Evolutionary conservation across 176 grass and related monocot genomes (phyloP), one percentile per base, ranked within the genome.

Genomic region (Musa troglodytarum): DNA sequence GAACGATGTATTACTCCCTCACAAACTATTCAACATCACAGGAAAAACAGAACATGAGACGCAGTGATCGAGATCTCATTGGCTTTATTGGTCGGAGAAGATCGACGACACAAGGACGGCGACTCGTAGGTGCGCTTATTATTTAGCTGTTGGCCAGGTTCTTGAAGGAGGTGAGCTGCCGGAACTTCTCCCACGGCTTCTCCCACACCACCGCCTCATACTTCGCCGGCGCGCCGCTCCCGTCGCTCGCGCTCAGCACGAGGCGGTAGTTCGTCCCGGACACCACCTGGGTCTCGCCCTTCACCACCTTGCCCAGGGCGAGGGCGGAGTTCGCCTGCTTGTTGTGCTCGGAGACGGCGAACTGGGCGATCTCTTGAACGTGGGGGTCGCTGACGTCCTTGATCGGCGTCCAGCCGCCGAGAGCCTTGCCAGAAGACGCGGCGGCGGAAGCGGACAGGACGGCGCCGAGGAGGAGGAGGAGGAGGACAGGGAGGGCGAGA

Each of bases 301-400:
- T 11, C 16, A 52, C 16, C 11, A 70, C 68, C 43, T 70, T 50
- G 34, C 0, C 10, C 43, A 70, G 16, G 21, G 95, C 80, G 43
- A 99, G 88, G 77, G 87, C 88, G 23, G 95, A 85, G n/a, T 82
- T 75, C 54, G 86, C 90, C 84, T 92, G 88, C 59, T 94, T 88
- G 81, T 99, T 70, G 43, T 51, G 68, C 17, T 70, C 57, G 3
- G 57, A 21, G 16, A 61, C 57, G 57, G 57, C 57, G 57, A 61
- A 61, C 57, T 61, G 16, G 57, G 57, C 57, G 57, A 61, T 61
- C 57, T 61, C 57, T 19, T 20, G 17, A 5, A 61, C 57, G 57
- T 61, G 57, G 57, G 57, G 19, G 57, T 61, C 57, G 57, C 21
- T n/a, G 57, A 61, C 9, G 57, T 61, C 15, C 57, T 61, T 61